These are phyloP conservation scores for Crotalaria pallida DNA, from an alignment of 306 rosid genomes.

Conservation along the genomic window DNA sequence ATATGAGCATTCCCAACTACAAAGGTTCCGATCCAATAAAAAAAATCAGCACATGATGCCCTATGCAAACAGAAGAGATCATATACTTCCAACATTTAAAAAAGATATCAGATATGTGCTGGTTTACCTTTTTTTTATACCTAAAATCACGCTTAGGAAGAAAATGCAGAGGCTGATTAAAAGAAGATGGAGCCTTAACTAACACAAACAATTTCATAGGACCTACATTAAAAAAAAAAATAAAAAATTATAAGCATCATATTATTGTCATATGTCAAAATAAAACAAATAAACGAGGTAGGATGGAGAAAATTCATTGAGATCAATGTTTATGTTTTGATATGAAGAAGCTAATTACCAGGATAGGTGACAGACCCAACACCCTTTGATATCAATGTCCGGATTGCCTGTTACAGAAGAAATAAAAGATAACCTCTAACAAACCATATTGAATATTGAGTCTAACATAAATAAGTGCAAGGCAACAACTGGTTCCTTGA, in stretches of 20 bases:
- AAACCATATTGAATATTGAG: conserved; percentile 15
- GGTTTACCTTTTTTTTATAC: conserved; percentile 61
- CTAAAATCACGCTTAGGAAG: conserved; percentile 87
- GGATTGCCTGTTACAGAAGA: conserved; percentile 59
- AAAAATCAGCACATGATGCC: background rate
- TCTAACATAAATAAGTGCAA: background rate
- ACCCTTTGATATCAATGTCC: conserved; percentile 60
- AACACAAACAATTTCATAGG: conserved; percentile 65
- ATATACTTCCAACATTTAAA: background rate
- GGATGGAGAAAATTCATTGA: background rate
- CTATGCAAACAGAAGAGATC: background rate
- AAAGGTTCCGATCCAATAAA: background rate
- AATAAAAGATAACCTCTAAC: conserved; percentile 3
- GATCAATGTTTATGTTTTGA: background rate
- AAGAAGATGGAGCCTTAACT: conserved; percentile 78
- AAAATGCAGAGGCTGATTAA: conserved; percentile 73
- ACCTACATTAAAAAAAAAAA: conserved; percentile 39
- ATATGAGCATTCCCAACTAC: conserved; percentile 6
- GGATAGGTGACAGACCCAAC: conserved; percentile 78
- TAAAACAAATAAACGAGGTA: background rate
- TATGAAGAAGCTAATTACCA: conserved; percentile 35
- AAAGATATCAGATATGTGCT: background rate
- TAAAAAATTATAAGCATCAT: background rate
- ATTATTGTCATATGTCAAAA: conserved; percentile 14
- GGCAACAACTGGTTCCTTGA: too few species aligned